A percentile compares a stretch with the other conserved stretches of the same genome.
Conservation (phyloP, 352 stramenopile species). For the Phytophthora tubulina region DNA sequence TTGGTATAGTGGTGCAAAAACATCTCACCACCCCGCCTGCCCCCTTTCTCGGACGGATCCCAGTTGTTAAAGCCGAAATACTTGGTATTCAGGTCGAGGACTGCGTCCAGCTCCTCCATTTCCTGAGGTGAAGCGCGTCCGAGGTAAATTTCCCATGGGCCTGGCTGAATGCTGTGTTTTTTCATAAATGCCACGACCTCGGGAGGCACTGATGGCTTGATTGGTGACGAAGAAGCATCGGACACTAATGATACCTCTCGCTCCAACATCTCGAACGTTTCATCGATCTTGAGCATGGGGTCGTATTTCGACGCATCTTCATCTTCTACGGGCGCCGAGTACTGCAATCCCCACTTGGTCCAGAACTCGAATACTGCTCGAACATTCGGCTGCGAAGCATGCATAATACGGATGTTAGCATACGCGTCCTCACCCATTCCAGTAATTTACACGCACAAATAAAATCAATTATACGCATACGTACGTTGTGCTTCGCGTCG, state of each 20-base stretch:
- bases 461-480: slow-evolving; percentile 24
- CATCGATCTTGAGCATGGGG: slow-evolving; percentile 64
- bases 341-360: slow-evolving; percentile 86
- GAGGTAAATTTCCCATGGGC: slow-evolving; percentile 86
- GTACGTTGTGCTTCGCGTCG: slow-evolving; percentile 74
- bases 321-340: slow-evolving; percentile 50
- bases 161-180: slow-evolving; percentile 73
- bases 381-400: slow-evolving; percentile 61
- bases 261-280: slow-evolving; percentile 71
- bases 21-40: slow-evolving; percentile 73
- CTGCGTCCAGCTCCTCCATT: slow-evolving; percentile 74
- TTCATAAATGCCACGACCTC: slow-evolving; percentile 87
- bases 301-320: slow-evolving; percentile 48
- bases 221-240: slow-evolving; percentile 73
- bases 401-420: slow-evolving; percentile 5
- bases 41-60: slow-evolving; percentile 76
- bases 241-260: slow-evolving; percentile 63
- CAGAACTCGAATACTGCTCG: slow-evolving; percentile 84
- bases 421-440: background rate
- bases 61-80: slow-evolving; percentile 86
- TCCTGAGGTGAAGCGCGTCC: slow-evolving; percentile 70
- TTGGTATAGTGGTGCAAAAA: slow-evolving; percentile 90
- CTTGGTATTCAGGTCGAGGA: slow-evolving; percentile 74
- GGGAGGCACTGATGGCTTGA: slow-evolving; percentile 68
- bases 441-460: slow-evolving; percentile 1